phyloP scores from a whole-genome alignment of 2,329 filamentous ascomycete species.

The Pseudogymnoascus sp. region DNA sequence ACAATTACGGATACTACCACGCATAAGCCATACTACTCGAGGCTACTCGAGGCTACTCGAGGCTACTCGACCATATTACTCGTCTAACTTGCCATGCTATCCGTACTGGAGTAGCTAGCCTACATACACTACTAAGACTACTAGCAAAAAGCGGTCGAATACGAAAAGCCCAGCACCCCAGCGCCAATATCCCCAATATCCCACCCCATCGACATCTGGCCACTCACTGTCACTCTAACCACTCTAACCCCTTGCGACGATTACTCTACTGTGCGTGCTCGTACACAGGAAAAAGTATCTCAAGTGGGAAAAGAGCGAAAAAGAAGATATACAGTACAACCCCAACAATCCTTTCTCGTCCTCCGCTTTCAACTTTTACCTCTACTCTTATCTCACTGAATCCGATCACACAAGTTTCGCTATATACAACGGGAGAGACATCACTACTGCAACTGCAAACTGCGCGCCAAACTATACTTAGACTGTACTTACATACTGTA shows the following conservation, averaged over 20 bases:
- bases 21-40: background rate
- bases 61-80: background rate
- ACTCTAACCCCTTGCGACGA: slow-evolving; percentile 6
- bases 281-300: background rate
- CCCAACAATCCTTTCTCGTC: background rate
- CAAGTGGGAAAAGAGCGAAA: background rate
- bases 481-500: background rate
- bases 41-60: no score
- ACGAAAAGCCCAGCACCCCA: background rate
- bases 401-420: background rate
- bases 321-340: background rate
- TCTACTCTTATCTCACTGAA: background rate
- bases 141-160: background rate
- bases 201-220: background rate
- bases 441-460: background rate
- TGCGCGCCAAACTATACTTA: background rate
- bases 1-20: background rate
- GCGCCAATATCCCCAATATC: background rate
- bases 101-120: background rate
- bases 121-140: background rate
- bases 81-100: background rate
- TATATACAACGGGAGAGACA: background rate
- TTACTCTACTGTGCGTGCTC: background rate
- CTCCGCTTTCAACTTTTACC: background rate
- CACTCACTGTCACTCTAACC: slow-evolving; percentile 6